Base-by-base conservation (phyloP, 2,329 filamentous ascomycete species). In the Pseudocercospora fuligena region DNA sequence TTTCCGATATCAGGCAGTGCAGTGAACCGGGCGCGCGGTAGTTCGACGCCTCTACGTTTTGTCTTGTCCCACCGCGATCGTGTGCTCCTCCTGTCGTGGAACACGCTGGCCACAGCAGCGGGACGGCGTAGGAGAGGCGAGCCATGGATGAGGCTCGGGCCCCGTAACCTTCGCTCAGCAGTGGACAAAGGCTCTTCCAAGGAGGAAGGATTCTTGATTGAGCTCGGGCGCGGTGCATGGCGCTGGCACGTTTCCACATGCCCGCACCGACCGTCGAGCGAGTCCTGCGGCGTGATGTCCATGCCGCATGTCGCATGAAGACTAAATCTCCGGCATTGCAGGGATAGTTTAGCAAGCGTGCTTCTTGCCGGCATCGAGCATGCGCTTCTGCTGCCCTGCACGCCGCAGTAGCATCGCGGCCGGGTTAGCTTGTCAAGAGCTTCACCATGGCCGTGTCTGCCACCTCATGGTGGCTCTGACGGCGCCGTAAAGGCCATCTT, bases 41-140 rank as follows among this genome's bases (percentile, higher is more conserved):
- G 36, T 19, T 60, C 36, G 33, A 60, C 57, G 57, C 40, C 57
- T 60, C 56, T 36, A 14, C 54, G 54, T 57, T 36, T 12, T 57
- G 54, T 19, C 54, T 31, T 14, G 29, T 59, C 36, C 31, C 56
- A 59, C 56, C n/a, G 9, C n/a, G 31, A 36, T 61, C 36, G 36
- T 61, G 58, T 61, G 36, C 23, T 61, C 47, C 27, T 47, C n/a
- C 14, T 61, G 59, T 25, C 11, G 59, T 49, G 47, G 59, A 59
- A 59, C 21, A 29, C 25, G 51, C 51, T 27, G 21, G 21, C 23
- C 16, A 25, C 23, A 51, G 14, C 21, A 51, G 47, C 19, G 47
- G 47, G 47, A 51, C 46, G 46, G 46, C 46, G 46, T 49, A 19
- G 46, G 21, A n/a, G 6, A 23, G 21, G 9, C n/a, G 46, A 19